A percentile compares a stretch with the other conserved stretches of the same genome.
Evolutionary conservation across 1,139 yeast species (phyloP).

Genomic region (Maudiozyma humilis): DNA sequence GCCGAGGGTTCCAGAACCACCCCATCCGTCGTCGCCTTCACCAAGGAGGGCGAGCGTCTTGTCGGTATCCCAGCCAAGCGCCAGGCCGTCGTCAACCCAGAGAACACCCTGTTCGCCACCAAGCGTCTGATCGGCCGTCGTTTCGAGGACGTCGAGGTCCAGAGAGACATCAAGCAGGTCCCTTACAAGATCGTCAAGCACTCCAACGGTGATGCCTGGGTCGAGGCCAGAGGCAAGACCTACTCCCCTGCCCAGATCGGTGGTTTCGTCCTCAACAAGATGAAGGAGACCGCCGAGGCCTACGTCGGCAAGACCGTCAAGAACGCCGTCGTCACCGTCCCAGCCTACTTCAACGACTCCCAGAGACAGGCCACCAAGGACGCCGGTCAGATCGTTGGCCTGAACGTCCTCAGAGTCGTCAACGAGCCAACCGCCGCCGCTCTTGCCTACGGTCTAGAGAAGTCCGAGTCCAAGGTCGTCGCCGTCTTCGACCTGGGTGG

Average conservation of each 20-base stretch:
- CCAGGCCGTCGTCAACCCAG: slow-evolving; percentile 98
- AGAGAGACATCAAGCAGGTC: slow-evolving; percentile 91
- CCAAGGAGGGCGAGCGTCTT: slow-evolving; percentile 89
- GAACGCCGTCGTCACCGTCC: slow-evolving; percentile 95
- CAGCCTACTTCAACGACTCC: slow-evolving; percentile 96
- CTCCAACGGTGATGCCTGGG: slow-evolving; percentile 98
- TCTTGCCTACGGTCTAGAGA: slow-evolving; percentile 92
- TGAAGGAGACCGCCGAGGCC: slow-evolving; percentile 91
- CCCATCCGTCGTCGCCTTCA: slow-evolving; percentile 97
- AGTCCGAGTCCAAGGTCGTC: slow-evolving; percentile 78
- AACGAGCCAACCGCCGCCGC: slow-evolving; percentile 99
- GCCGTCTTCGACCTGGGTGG: slow-evolving; percentile 97
- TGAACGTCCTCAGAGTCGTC: slow-evolving; percentile 92
- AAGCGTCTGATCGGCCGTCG: slow-evolving; percentile 98
- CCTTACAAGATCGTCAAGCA: slow-evolving; percentile 97
- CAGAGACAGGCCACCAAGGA: slow-evolving; percentile 98
- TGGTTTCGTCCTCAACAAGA: slow-evolving; percentile 89
- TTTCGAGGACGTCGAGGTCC: slow-evolving; percentile 92
- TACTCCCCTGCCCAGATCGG: slow-evolving; percentile 97
- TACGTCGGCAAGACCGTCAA: slow-evolving; percentile 76
- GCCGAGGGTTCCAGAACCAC: slow-evolving; percentile 99
- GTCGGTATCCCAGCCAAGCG: slow-evolving; percentile 99
- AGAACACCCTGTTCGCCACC: slow-evolving; percentile 94
- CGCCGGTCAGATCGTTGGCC: slow-evolving; percentile 96
- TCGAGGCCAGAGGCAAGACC: slow-evolving; percentile 88